Percentiles rank a stretch among this genome's conserved stretches.
Evolutionary conservation across 768 basidiomycete genomes (phyloP).

Genomic region (Termitomyces sp.): DNA sequence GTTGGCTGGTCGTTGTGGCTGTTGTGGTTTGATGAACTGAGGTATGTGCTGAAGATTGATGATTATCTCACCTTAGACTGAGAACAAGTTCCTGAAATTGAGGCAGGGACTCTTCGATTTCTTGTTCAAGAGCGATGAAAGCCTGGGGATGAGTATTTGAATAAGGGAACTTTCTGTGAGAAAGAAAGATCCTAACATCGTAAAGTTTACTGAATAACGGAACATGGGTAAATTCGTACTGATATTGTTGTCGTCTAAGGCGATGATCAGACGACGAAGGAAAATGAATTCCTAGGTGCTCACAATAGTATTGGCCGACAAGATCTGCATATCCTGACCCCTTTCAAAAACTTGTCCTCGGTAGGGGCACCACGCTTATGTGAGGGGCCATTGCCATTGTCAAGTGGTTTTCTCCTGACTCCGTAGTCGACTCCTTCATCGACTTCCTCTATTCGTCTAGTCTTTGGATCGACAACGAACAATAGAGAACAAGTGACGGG

Average conservation of each 20-base stretch:
- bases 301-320: constrained; percentile 82
- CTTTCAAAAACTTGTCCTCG: constrained; percentile 84
- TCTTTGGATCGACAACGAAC: constrained; percentile 81
- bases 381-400: constrained; percentile 25
- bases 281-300: constrained; percentile 25
- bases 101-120: constrained; percentile 86
- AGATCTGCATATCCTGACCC: constrained; percentile 81
- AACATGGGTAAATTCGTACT: constrained; percentile 53
- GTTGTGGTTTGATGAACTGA: background rate
- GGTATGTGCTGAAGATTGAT: background rate
- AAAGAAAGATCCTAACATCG: constrained; percentile 39
- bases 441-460: constrained; percentile 80
- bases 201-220: constrained; percentile 71
- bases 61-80: constrained; percentile 50
- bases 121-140: constrained; percentile 74
- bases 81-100: constrained; percentile 85
- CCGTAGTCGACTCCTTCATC: constrained; percentile 81
- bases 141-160: constrained; percentile 36
- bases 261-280: constrained; percentile 1
- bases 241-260: constrained; percentile 74
- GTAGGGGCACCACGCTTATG: constrained; percentile 44
- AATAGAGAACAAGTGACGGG: constrained; percentile 70
- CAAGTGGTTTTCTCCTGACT: constrained; percentile 49
- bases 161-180: background rate
- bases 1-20: constrained; percentile 49